Evolutionary conservation across 345 rosid genomes (phyloP).

Genomic region (Acer yangbiense): DNA sequence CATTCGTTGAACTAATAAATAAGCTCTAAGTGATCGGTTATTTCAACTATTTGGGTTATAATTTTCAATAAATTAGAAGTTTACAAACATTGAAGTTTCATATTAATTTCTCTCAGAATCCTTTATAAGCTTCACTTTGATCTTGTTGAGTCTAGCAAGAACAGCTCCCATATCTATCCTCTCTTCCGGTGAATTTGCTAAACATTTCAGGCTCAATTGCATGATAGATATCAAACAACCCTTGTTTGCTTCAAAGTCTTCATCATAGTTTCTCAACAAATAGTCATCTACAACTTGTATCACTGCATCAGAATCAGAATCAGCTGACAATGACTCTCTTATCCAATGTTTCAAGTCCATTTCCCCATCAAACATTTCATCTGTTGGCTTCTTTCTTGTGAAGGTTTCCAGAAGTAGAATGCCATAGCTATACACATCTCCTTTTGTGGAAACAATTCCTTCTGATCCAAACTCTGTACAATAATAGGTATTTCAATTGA

Average conservation of each 20-base stretch:
- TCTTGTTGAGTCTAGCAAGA: background rate
- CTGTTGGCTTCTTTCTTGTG: background rate
- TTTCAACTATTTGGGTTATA: no score
- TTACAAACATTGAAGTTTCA: no score
- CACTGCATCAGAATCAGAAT: background rate
- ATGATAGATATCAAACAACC: background rate
- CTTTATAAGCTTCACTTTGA: background rate
- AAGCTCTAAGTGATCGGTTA: no score
- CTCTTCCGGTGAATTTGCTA: background rate
- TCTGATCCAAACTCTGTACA: no score
- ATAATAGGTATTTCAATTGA: no score
- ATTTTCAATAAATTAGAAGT: no score
- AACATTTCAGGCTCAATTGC: background rate
- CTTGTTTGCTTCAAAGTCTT: background rate
- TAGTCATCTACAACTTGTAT: background rate
- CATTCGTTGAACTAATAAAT: no score
- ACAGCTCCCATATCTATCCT: slow-evolving; percentile 1
- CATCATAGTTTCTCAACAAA: background rate
- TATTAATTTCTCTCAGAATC: no score
- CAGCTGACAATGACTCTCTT: background rate
- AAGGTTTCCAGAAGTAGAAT: no score
- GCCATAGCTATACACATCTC: no score
- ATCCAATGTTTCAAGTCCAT: background rate
- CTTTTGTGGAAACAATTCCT: no score
- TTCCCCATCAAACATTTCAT: background rate